Evolutionary conservation across 331 rosid genomes (phyloP), one percentile per base, ranked within the genome.

Genomic region (Rosa hybrid): DNA sequence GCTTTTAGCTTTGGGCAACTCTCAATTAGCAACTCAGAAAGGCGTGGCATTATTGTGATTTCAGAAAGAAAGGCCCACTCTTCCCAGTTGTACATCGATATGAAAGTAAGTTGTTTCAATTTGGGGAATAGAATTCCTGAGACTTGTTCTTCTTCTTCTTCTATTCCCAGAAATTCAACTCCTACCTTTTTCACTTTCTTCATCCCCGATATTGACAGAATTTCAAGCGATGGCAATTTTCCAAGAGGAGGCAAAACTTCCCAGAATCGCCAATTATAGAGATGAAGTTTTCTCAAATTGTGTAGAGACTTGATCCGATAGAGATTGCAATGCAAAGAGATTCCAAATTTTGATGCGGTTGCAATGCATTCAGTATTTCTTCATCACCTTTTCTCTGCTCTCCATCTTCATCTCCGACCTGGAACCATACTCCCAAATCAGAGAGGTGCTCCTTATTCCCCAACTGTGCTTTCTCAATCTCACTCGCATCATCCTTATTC

Each of bases 21-120:
- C 3, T 0, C 0, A 57, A 57, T 2, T 20, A 0, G 0, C 30
- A 57, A 9, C 1, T 0, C 0, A 57, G 12, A 57, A 57, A 57
- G 64, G 64, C 12, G 25, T 18, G 62, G 62, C 62, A 56, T 56
- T 6, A 56, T 56, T 7, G 11, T 56, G 25, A 18, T 18, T 56
- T 56, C 25, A 7, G 62, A 56, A 56, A 34, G 38, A 34, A 34
- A 34, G 38, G 38, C 25, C 62, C 62, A 56, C 62, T 56, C 62
- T 56, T 56, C 12, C 25, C 57, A 51, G n/a, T 1, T n/a, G n/a
- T n/a, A n/a, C n/a, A n/a, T n/a, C n/a, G n/a, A n/a, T n/a, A n/a
- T n/a, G n/a, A n/a, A n/a, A n/a, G n/a, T n/a, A n/a, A n/a, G 30
- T 27, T 27, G 30, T 27, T 27, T 27, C 30, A 27, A 27, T 27